Conservation (phyloP, 805 yeast species). For the Tanozyma kutaoensis region DNA sequence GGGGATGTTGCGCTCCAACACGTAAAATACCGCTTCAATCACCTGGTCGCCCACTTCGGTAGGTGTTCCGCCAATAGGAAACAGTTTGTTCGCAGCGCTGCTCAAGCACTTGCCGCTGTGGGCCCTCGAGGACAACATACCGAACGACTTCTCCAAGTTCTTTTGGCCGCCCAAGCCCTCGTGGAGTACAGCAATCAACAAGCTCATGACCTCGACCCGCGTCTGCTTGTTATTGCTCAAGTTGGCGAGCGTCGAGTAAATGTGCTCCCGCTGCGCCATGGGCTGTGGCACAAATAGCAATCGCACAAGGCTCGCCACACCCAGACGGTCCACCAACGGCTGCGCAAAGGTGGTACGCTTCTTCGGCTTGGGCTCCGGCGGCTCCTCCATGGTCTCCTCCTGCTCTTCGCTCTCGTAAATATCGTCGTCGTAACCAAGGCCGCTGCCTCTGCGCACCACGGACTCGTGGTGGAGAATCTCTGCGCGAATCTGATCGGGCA, state of each 20-base stretch:
- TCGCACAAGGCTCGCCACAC: constrained; percentile 60
- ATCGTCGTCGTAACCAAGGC: constrained; percentile 4
- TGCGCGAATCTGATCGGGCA: constrained; percentile 56
- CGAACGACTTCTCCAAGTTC: constrained; percentile 49
- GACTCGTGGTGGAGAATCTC: constrained; percentile 50
- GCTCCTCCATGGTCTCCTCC: constrained; percentile 1
- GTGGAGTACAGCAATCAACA: constrained; percentile 53
- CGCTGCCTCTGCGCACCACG: constrained; percentile 24
- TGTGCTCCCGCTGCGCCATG: constrained; percentile 43
- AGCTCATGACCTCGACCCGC: constrained; percentile 58
- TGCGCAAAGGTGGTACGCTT: constrained; percentile 12
- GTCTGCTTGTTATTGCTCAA: constrained; percentile 70
- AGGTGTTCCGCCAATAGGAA: constrained; percentile 54
- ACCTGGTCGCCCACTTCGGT: constrained; percentile 63
- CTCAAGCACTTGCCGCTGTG: constrained; percentile 1
- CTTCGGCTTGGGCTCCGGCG: constrained; percentile 1
- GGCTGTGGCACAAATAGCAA: constrained; percentile 64
- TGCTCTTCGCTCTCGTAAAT: constrained; percentile 8
- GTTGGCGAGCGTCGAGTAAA: constrained; percentile 52
- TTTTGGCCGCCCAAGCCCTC: constrained; percentile 60
- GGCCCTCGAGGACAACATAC: constrained; percentile 41
- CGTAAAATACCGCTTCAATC: constrained; percentile 58
- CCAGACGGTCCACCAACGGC: constrained; percentile 63
- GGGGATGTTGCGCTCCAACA: constrained; percentile 54
- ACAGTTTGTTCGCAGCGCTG: constrained; percentile 5